phyloP scores from a whole-genome alignment of 2,329 filamentous ascomycete genomes.

The Penicillium sp. region DNA sequence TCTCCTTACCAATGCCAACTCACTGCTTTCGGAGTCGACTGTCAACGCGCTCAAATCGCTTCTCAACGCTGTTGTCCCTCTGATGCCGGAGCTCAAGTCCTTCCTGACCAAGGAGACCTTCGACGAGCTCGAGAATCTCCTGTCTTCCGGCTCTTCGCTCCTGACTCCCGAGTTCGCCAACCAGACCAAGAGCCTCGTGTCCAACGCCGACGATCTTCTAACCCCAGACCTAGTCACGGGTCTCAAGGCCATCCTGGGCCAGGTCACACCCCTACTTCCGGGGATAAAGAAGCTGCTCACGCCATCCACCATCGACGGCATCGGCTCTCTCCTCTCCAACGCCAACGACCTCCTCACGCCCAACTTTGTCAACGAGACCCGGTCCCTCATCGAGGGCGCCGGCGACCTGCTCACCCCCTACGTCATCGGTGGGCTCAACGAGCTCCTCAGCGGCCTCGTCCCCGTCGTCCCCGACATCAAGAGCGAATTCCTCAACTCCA shows the following conservation, averaged over 20 bases:
- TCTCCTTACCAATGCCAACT: slow-evolving; percentile 13
- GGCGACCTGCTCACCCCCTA: slow-evolving; percentile 19
- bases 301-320: slow-evolving; percentile 11
- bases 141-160: slow-evolving; percentile 7
- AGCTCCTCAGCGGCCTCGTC: slow-evolving; percentile 19
- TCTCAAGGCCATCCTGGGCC: slow-evolving; percentile 17
- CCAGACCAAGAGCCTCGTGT: slow-evolving; percentile 18
- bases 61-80: slow-evolving; percentile 10
- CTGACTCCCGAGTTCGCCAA: slow-evolving; percentile 18
- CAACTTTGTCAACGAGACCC: slow-evolving; percentile 18
- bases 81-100: slow-evolving; percentile 19
- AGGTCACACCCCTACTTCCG: slow-evolving; percentile 17
- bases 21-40: slow-evolving; percentile 4
- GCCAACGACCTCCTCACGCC: slow-evolving; percentile 19
- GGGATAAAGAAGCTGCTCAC: slow-evolving; percentile 19
- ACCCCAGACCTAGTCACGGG: slow-evolving; percentile 15
- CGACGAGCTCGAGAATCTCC: slow-evolving; percentile 10
- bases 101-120: slow-evolving; percentile 21
- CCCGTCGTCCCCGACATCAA: slow-evolving; percentile 21
- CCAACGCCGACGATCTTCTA: slow-evolving; percentile 18
- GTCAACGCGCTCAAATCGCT: slow-evolving; percentile 21
- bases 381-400: slow-evolving; percentile 16
- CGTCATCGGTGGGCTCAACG: slow-evolving; percentile 19
- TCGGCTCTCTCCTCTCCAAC: slow-evolving; percentile 11
- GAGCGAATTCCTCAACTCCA: slow-evolving; percentile 23